Percentiles rank a stretch among this genome's conserved stretches.
These are phyloP conservation scores for Ophiostoma triangulosporum DNA, from an alignment of 2,329 filamentous ascomycete genomes.

Conservation along the genomic window DNA sequence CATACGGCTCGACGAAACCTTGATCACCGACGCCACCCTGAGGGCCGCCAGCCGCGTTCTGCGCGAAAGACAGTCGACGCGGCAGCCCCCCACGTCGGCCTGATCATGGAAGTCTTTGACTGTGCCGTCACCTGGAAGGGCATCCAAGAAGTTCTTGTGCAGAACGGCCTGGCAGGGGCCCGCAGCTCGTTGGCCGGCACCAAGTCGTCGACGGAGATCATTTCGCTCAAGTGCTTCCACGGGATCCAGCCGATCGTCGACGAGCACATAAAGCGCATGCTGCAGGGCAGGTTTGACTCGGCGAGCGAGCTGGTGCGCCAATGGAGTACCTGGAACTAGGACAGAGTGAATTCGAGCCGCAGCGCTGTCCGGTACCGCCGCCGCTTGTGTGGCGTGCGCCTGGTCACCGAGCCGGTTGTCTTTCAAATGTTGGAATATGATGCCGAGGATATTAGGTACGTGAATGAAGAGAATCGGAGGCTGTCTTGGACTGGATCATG, in stretches of 20 bases:
- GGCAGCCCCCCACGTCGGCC: constrained; percentile 46
- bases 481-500: no score
- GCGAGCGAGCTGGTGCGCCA: constrained; percentile 74
- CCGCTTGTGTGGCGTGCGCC: constrained; percentile 59
- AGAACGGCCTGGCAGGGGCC: constrained; percentile 52
- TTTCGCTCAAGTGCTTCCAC: constrained; percentile 85
- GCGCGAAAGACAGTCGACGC: neutral
- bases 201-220: constrained; percentile 63
- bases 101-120: constrained; percentile 77
- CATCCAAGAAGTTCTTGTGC: constrained; percentile 70
- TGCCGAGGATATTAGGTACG: constrained; percentile 52
- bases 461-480: no score
- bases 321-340: constrained; percentile 92
- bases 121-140: constrained; percentile 86
- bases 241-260: constrained; percentile 91
- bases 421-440: constrained; percentile 66
- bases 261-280: constrained; percentile 77
- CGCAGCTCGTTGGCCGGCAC: constrained; percentile 33
- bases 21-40: no score
- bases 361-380: constrained; percentile 62
- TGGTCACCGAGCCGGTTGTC: no score
- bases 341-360: constrained; percentile 64
- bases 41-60: neutral
- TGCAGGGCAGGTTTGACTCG: constrained; percentile 59
- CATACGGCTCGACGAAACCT: constrained; percentile 77